phyloP scores from a whole-genome alignment of 352 stramenopile genomes.

The Pythium dissotocum region DNA sequence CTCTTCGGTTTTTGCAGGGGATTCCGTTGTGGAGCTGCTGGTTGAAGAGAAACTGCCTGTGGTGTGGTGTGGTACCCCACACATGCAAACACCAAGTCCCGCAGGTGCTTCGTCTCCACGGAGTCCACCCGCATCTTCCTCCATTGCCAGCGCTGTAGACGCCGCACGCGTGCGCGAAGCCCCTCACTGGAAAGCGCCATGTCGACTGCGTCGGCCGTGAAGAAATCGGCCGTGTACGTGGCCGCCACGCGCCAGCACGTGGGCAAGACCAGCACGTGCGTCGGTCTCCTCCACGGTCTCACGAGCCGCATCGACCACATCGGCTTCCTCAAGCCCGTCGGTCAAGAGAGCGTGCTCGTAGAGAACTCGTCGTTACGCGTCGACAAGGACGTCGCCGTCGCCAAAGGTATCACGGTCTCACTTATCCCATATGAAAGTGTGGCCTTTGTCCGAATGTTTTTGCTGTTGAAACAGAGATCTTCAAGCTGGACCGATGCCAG shows the following conservation, averaged over 20 bases:
- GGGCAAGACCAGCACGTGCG: constrained; percentile 92
- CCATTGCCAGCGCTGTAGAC: constrained; percentile 2
- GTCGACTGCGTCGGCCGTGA: constrained; percentile 10
- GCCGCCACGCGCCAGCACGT: constrained; percentile 88
- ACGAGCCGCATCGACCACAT: constrained; percentile 88
- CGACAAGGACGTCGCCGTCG: constrained; percentile 90
- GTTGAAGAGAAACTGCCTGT: constrained; percentile 20
- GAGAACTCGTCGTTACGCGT: constrained; percentile 71
- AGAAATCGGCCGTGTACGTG: constrained; percentile 78
- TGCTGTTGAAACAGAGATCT: constrained; percentile 72
- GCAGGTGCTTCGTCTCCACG: neutral
- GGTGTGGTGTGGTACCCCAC: too few relatives aligned
- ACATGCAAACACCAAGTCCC: constrained; percentile 4
- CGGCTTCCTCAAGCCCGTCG: constrained; percentile 95
- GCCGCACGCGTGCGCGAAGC: neutral
- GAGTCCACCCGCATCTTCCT: neutral
- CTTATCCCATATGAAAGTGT: neutral
- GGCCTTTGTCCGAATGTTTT: constrained; percentile 29
- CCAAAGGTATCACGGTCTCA: constrained; percentile 63
- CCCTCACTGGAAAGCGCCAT: neutral
- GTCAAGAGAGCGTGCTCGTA: constrained; percentile 89
- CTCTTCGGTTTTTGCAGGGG: constrained; percentile 12
- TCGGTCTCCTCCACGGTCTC: constrained; percentile 93
- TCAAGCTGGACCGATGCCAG: constrained; percentile 89
- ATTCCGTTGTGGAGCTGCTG: constrained; percentile 12